Evolutionary conservation across 2,329 filamentous ascomycete species (phyloP).

Genomic region (Cercospora brassicicola): DNA sequence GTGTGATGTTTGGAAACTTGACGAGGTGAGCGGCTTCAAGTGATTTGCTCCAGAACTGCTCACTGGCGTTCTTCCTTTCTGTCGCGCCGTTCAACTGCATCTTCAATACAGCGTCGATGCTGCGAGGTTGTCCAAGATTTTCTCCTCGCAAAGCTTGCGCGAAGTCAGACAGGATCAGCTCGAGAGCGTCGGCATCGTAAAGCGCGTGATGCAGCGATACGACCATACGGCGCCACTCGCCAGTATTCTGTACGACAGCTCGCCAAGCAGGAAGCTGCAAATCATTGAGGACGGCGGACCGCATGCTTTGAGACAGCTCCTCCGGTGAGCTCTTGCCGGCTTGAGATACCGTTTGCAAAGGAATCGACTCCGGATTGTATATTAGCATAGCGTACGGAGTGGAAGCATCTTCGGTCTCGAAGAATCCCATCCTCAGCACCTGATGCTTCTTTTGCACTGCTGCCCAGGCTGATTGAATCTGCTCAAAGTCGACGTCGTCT

Average conservation of each 20-base stretch:
- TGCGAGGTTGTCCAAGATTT: constrained; percentile 26
- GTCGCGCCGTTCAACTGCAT: constrained; percentile 42
- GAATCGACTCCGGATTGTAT: constrained; percentile 43
- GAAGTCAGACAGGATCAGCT: constrained; percentile 64
- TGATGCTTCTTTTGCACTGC: constrained; percentile 57
- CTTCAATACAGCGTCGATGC: constrained; percentile 44
- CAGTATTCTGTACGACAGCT: constrained; percentile 50
- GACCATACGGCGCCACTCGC: constrained; percentile 39
- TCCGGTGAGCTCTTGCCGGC: constrained; percentile 1
- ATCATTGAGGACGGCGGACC: constrained; percentile 42
- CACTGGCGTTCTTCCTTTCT: constrained; percentile 5
- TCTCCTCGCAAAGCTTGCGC: constrained; percentile 41
- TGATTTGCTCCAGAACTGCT: constrained; percentile 63
- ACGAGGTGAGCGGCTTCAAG: constrained; percentile 49
- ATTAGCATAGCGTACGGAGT: constrained; percentile 74
- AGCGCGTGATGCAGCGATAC: constrained; percentile 74
- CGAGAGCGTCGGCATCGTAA: constrained; percentile 78
- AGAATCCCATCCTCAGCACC: constrained; percentile 76
- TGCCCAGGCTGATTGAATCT: constrained; percentile 61
- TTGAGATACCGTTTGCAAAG: constrained; percentile 7
- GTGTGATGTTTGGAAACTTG: constrained; percentile 74
- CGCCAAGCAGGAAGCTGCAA: constrained; percentile 65
- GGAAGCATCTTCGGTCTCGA: constrained; percentile 59
- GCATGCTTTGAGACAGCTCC: not conserved
- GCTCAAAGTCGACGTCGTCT: constrained; percentile 40